Base-by-base conservation (phyloP, 371 early-diverging fungal species). In the Syncephalastrum contaminatum region DNA sequence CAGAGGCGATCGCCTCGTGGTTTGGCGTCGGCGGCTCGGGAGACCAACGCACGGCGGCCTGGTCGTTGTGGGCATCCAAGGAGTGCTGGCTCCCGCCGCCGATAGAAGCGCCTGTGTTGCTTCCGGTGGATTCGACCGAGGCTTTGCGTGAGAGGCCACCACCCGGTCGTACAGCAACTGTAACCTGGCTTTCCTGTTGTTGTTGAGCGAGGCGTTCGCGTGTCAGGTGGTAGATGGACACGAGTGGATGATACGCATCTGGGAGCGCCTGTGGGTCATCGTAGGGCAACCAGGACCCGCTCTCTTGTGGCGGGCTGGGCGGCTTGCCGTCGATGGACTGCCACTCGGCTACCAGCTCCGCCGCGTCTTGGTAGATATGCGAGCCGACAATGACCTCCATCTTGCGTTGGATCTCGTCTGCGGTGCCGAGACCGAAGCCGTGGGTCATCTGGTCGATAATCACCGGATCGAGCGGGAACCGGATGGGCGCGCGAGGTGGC, bases 201-300 rank as follows among this genome's bases (percentile, higher is more conserved):
- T 82, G 77, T 14, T 89, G 75, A 18, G 80, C 78, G 22, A 86
- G 72, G 48, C 87, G 84, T 70, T 95, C 96, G 41, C 75, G 66
- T 5, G 93, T 91, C 22, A 95, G 73, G 53, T 90, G 84, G 53
- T 95, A 95, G 18, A 95, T 83, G 49, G 91, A 91, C n/a, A 91
- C 68, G 36, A 90, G 66, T 4, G 94, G 92, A 60, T 84, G 82
- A 61, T 82, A 77, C 0, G 74, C 77, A 27, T 72, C 73, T 12
- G 77, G 77, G 0, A 77, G 62, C 14, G 74, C 67, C 46, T 73
- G 72, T 12, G 77, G 77, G 40, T 73, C 77, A 49, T 74, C 70
- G 22, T 72, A 70, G 2, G 61, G 50, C 24, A 47, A 5, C 10
- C 42, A 49, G 12, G 13, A 27, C 10, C 55, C 18, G 10, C 25